These are phyloP conservation scores for Fusarium sambucinum DNA, from an alignment of 2,329 filamentous ascomycete species.

Conservation along the genomic window DNA sequence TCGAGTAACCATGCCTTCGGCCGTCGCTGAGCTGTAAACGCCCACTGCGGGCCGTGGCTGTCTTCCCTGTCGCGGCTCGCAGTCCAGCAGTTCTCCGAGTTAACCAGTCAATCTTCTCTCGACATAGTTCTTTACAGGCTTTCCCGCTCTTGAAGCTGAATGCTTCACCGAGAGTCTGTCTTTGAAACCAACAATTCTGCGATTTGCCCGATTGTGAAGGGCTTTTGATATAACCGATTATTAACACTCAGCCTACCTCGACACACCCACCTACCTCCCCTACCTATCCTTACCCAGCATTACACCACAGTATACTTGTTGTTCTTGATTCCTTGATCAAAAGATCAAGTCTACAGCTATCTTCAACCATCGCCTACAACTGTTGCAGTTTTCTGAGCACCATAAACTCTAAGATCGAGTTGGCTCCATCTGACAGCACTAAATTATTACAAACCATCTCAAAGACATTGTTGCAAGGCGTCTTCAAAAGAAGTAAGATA, in stretches of 20 bases:
- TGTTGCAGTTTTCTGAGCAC: neutral
- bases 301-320: constrained; percentile 9
- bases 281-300: constrained; percentile 5
- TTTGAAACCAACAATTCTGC: constrained; percentile 53
- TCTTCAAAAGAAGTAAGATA: neutral
- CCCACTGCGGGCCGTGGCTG: constrained; percentile 77
- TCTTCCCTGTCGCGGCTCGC: constrained; percentile 67
- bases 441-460: neutral
- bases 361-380: neutral
- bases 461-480: neutral
- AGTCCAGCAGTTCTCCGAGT: constrained; percentile 90
- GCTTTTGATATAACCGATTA: constrained; percentile 37
- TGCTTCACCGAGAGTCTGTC: constrained; percentile 55
- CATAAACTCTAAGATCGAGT: neutral
- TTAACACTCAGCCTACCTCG: constrained; percentile 10
- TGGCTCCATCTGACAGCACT: constrained; percentile 11
- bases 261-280: neutral
- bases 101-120: constrained; percentile 66
- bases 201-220: constrained; percentile 50
- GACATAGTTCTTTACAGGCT: constrained; percentile 76
- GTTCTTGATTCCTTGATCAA: neutral
- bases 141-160: constrained; percentile 59
- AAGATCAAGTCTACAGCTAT: neutral
- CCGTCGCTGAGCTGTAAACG: constrained; percentile 92
- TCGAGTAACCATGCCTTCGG: constrained; percentile 78